phyloP scores from a whole-genome alignment of 2,329 filamentous ascomycete species.

The Xylaria sp. region DNA sequence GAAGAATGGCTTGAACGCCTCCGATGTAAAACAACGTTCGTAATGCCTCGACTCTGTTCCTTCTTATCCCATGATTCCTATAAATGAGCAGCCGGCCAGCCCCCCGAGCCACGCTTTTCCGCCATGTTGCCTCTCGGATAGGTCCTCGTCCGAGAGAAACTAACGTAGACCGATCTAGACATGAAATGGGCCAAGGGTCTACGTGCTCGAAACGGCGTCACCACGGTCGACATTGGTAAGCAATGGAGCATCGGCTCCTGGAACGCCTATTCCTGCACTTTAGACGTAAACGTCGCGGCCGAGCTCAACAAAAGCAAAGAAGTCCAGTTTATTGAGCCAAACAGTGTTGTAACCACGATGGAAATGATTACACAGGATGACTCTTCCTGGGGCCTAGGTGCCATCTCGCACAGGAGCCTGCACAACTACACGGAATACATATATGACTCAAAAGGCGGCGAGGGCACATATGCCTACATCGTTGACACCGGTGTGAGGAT shows the following conservation, averaged over 20 bases:
- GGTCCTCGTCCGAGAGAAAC: conserved; percentile 13
- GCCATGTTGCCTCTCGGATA: background rate
- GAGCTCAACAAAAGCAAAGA: conserved; percentile 9
- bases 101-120: background rate
- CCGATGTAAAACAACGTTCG: background rate
- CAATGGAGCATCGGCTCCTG: conserved; percentile 25
- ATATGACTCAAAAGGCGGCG: conserved; percentile 29
- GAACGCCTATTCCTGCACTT: conserved; percentile 21
- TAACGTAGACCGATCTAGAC: conserved; percentile 11
- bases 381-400: conserved; percentile 28
- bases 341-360: conserved; percentile 5
- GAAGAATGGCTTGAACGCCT: background rate
- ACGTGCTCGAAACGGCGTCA: conserved; percentile 1
- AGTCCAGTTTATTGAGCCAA: conserved; percentile 19
- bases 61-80: too few species aligned
- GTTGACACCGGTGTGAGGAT: conserved; percentile 47
- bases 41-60: background rate
- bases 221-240: conserved; percentile 6
- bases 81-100: too few species aligned
- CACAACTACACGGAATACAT: conserved; percentile 26
- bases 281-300: conserved; percentile 9
- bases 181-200: conserved; percentile 8
- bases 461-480: conserved; percentile 42
- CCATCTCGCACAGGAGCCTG: conserved; percentile 28
- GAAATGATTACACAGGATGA: conserved; percentile 16